These are phyloP conservation scores for Pleurozium schreberi DNA, from an alignment of 225 moss, liverwort and hornwort species.

Conservation along the genomic window DNA sequence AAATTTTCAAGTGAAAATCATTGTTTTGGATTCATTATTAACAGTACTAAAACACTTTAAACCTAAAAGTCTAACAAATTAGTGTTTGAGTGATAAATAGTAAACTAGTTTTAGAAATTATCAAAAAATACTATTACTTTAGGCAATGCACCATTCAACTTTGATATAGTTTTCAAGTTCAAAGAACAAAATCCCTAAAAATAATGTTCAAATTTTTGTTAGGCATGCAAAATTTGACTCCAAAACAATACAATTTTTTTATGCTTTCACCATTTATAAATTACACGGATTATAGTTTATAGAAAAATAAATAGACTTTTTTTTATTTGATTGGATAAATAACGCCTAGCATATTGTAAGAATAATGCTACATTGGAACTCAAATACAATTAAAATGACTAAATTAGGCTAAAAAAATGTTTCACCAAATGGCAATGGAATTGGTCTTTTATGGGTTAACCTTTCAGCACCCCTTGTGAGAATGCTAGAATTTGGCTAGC, in stretches of 20 bases:
- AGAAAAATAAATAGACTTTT: neutral
- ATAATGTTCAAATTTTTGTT: neutral
- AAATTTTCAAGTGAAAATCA: neutral
- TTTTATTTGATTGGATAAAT: neutral
- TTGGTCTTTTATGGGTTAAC: too few relatives aligned
- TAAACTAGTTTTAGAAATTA: too few relatives aligned
- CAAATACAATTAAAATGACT: neutral
- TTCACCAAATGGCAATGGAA: fast-evolving
- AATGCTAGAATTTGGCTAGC: too few relatives aligned
- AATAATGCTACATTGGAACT: neutral
- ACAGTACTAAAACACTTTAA: neutral
- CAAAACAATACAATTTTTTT: too few relatives aligned
- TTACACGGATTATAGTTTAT: neutral
- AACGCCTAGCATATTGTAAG: neutral
- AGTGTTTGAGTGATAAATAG: neutral
- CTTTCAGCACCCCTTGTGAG: too few relatives aligned
- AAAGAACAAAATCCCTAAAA: neutral
- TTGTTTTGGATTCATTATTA: neutral
- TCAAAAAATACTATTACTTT: too few relatives aligned
- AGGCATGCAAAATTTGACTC: neutral
- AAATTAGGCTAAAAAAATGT: neutral
- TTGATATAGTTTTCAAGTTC: neutral
- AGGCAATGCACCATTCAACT: too few relatives aligned
- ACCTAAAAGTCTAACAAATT: neutral
- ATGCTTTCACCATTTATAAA: too few relatives aligned